Evolutionary conservation across 148 eudicot genomes (phyloP), one percentile per base, ranked within the genome.

Genomic region (Persicaria tinctoria): DNA sequence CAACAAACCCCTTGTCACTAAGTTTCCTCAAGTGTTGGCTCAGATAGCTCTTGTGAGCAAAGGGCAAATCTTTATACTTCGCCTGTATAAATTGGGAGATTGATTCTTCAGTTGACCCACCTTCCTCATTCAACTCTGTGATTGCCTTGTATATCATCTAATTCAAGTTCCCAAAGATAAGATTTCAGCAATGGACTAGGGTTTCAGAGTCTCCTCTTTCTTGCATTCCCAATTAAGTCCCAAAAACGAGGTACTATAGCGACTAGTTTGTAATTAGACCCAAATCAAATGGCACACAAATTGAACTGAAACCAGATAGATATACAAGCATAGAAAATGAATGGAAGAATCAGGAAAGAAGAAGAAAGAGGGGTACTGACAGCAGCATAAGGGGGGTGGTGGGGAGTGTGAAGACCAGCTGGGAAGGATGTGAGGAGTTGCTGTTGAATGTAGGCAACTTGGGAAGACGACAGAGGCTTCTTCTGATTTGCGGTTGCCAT

Each of bases 131-230:
- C 75, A 84, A 74, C 76, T 79, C 68, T 13, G 6, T 46, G 38
- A 84, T 76, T 44, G 85, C 87, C 69, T 41, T 62, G 14, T 69
- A 56, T 66, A 82, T 80, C 87, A 84, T 84, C 83, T 84, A 57
- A 72, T 41, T 76, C 56, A 74, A 76, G 41, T 71, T 27, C 3
- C 41, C 51, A 76, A 66, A 13, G 18, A 10, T 2, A 66, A 38
- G 0, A 38, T 10, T 10, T 11, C 55, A 51, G 12, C 12, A 8
- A 50, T 50, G 12, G 12, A 50, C 2, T 0, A 8, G 53, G 9
- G 53, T 50, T 8, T 50, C 53, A 50, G 3, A 8, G 3, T 32
- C 41, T 32, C 41, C 3, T 32, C 41, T 32, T 32, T 32, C 41
- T 32, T 32, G 41, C 3, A 32, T 2, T 32, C 41, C 41, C 41